Evolutionary conservation across 2,329 filamentous ascomycete genomes (phyloP), one percentile per base, ranked within the genome.

Genomic region (Thielaviopsis punctulata): DNA sequence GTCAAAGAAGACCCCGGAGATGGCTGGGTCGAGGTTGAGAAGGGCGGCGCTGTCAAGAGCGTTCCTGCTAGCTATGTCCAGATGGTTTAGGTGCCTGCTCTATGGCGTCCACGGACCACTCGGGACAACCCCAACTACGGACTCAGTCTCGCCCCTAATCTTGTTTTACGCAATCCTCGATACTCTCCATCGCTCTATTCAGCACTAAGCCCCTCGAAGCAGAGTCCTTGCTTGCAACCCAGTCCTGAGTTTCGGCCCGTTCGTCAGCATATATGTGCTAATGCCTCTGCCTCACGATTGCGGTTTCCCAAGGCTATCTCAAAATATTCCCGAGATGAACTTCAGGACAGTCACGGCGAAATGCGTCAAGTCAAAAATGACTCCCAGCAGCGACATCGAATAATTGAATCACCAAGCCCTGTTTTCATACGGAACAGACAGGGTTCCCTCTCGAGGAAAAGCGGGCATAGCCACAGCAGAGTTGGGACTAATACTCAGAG

Each of bases 21-120:
- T 68, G 92, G 92, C 0, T 98, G 92, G 92, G 86, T 82, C 24
- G 92, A 96, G 69, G 92, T 98, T 18, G 92, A 96, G 69, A 88
- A 86, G 66, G 88, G 86, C 18, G 89, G 89, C 1, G 71, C 80
- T 41, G 86, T 82, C 48, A 89, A 81, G 62, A 95, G 88, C 64
- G 92, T 98, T 51, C 92, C 92, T 45, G 89, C 89, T 36, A 94
- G 87, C 65, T 98, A 96, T 69, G 77, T 96, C 55, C 84, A 88
- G 66, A 77, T 82, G 61, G 78, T 86, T 49, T 84, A 70, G 66
- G 60, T 59, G 57, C 36, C 57, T 39, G 47, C 46, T 49, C 50
- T 50, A 45, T 44, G 25, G 53, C 39, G 41, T 33, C 50, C 45
- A 25, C 43, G 43, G 47, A 47, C 41, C 22, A 49, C 46, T 24